phyloP scores from a whole-genome alignment of 352 stramenopile genomes.

The Halophytophthora batemanensis region DNA sequence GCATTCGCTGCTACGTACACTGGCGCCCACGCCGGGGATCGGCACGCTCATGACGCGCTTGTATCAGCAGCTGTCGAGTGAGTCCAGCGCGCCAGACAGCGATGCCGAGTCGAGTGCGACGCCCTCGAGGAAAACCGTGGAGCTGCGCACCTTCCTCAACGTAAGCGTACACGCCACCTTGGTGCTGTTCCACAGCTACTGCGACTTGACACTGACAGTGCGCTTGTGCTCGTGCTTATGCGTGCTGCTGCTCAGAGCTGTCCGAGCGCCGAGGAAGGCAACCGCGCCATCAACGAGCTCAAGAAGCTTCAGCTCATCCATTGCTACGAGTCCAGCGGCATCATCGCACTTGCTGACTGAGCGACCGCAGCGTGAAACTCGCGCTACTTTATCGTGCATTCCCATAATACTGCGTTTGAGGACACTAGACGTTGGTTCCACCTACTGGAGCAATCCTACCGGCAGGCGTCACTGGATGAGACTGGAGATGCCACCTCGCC shows the following conservation, averaged over 20 bases:
- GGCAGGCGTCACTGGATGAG: not conserved
- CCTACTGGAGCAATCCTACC: too few species aligned
- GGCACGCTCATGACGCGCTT: conserved; percentile 74
- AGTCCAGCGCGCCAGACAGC: conserved; percentile 13
- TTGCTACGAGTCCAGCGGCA: conserved; percentile 76
- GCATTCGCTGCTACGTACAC: conserved; percentile 60
- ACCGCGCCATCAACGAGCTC: conserved; percentile 65
- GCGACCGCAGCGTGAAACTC: not conserved
- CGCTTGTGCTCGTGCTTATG: not conserved
- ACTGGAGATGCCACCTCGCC: not conserved
- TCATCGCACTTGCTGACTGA: conserved; percentile 69
- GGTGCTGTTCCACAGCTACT: too few species aligned
- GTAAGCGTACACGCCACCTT: conserved; percentile 29
- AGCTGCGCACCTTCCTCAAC: conserved; percentile 62
- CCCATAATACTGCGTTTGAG: not conserved
- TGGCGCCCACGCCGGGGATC: conserved; percentile 53
- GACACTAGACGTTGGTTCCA: not conserved
- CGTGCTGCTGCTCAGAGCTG: conserved; percentile 48
- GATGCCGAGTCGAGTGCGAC: conserved; percentile 17
- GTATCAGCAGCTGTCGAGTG: conserved; percentile 61
- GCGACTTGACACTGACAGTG: not conserved
- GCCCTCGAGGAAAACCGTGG: conserved; percentile 49
- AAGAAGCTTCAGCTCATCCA: conserved; percentile 81
- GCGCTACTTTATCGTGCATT: too few species aligned
- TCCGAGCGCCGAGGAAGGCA: conserved; percentile 68